phyloP scores from a whole-genome alignment of 345 rosid genomes.

The Populus nigra region DNA sequence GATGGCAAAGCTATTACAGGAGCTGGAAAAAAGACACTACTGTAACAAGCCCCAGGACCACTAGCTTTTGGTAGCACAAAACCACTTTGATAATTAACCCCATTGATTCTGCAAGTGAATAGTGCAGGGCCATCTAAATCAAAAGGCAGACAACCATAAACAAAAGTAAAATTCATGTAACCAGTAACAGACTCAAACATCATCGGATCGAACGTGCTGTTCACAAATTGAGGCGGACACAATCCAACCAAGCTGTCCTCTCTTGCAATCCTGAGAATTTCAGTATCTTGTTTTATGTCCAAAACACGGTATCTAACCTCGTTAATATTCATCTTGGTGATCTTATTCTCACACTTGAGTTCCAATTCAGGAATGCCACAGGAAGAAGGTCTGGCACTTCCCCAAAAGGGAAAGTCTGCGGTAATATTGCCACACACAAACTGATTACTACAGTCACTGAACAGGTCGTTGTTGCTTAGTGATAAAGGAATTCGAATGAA shows the following conservation, averaged over 20 bases:
- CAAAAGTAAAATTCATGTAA: conserved; percentile 9
- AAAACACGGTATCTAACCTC: conserved; percentile 28
- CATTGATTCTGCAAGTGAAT: conserved; percentile 9
- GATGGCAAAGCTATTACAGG: not conserved
- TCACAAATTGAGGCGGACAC: conserved; percentile 16
- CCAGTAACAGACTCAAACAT: conserved; percentile 3
- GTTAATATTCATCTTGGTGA: conserved; percentile 1
- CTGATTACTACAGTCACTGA: not conserved
- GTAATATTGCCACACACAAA: conserved; percentile 34
- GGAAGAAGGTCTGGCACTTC: rapidly evolving
- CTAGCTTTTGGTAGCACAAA: not conserved
- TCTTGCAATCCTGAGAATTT: conserved; percentile 26
- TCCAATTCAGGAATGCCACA: conserved; percentile 41
- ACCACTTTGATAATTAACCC: not conserved
- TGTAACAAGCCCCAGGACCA: not conserved
- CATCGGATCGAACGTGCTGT: conserved; percentile 20
- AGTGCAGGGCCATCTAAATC: rapidly evolving
- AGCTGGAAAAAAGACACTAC: conserved; percentile 20
- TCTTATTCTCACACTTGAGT: conserved; percentile 23
- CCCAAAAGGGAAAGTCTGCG: conserved; percentile 44
- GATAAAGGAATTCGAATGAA: not conserved
- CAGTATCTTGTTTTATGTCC: not conserved
- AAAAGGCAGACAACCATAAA: conserved; percentile 14
- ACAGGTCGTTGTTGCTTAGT: not conserved
- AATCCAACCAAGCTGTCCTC: conserved; percentile 16